Percentiles rank a stretch among this genome's conserved stretches.
These are phyloP conservation scores for Globisporangium acanthophoron DNA, from an alignment of 352 stramenopile genomes.

Conservation along the genomic window DNA sequence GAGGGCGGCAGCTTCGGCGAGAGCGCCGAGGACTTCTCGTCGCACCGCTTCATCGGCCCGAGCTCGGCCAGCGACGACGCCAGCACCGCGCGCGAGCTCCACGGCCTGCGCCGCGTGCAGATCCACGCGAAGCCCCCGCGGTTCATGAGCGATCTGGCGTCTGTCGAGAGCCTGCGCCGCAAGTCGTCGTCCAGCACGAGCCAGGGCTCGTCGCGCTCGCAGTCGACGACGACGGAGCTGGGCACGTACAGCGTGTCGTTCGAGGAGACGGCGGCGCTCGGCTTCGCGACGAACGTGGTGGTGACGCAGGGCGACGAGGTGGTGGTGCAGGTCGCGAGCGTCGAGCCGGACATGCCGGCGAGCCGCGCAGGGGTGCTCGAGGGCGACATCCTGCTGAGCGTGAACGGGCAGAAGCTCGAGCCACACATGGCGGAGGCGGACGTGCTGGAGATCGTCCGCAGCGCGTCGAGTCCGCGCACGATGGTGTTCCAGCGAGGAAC, in stretches of 20 bases:
- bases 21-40: constrained; percentile 39
- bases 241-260: constrained; percentile 69
- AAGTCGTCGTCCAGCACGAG: constrained; percentile 41
- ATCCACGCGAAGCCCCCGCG: constrained; percentile 61
- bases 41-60: constrained; percentile 62
- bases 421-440: constrained; percentile 56
- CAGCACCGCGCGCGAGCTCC: constrained; percentile 33
- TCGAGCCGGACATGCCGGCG: constrained; percentile 50
- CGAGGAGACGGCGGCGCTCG: constrained; percentile 33
- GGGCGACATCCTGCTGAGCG: constrained; percentile 50
- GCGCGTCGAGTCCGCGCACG: constrained; percentile 38
- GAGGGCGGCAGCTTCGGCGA: constrained; percentile 43
- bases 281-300: constrained; percentile 50
- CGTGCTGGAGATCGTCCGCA: constrained; percentile 54
- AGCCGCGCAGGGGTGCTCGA: constrained; percentile 46
- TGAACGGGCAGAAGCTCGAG: constrained; percentile 60
- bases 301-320: constrained; percentile 48
- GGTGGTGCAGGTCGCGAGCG: constrained; percentile 42
- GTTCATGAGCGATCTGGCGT: constrained; percentile 49
- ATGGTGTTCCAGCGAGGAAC: constrained; percentile 50
- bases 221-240: constrained; percentile 19
- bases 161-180: constrained; percentile 13
- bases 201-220: constrained; percentile 23
- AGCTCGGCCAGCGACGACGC: constrained; percentile 33
- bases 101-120: constrained; percentile 52